A percentile compares a stretch with the other conserved stretches of the same genome.
phyloP scores from a whole-genome alignment of 2,329 filamentous ascomycete genomes.

The Macrophomina tecta region DNA sequence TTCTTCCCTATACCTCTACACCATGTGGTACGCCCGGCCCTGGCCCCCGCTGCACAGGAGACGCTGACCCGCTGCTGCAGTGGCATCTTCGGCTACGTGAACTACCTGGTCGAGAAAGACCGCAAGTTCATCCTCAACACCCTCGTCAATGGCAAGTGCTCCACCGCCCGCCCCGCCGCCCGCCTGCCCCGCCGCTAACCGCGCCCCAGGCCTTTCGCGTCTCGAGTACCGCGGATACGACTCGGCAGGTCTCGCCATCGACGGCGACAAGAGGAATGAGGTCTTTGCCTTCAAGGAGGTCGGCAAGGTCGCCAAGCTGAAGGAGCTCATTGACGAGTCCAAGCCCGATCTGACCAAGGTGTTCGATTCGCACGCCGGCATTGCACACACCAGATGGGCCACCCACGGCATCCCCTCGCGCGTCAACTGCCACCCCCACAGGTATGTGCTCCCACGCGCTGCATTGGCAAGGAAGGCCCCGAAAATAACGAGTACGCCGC shows the following conservation, averaged over 20 bases:
- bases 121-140: conserved; percentile 95
- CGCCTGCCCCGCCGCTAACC: conserved; percentile 30
- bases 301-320: conserved; percentile 97
- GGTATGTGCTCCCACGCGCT: conserved; percentile 60
- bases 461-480: background rate
- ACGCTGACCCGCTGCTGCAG: conserved; percentile 50
- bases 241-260: conserved; percentile 92
- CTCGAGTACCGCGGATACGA: conserved; percentile 99
- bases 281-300: conserved; percentile 98
- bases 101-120: conserved; percentile 99
- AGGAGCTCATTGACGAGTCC: conserved; percentile 84
- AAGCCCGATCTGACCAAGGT: conserved; percentile 87
- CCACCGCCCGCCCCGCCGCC: conserved; percentile 27
- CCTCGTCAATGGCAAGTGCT: conserved; percentile 83
- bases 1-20: conserved; percentile 19
- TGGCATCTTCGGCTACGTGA: conserved; percentile 98
- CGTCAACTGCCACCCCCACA: conserved; percentile 96
- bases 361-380: conserved; percentile 97
- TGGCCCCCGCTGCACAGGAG: background rate
- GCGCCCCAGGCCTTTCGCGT: conserved; percentile 76
- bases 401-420: conserved; percentile 95
- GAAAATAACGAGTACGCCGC: conserved; percentile 14
- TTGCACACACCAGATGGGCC: conserved; percentile 98
- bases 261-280: conserved; percentile 99
- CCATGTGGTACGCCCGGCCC: conserved; percentile 27